Base-by-base conservation (phyloP, 208 protist genomes). In the Crithidia bombi region DNA sequence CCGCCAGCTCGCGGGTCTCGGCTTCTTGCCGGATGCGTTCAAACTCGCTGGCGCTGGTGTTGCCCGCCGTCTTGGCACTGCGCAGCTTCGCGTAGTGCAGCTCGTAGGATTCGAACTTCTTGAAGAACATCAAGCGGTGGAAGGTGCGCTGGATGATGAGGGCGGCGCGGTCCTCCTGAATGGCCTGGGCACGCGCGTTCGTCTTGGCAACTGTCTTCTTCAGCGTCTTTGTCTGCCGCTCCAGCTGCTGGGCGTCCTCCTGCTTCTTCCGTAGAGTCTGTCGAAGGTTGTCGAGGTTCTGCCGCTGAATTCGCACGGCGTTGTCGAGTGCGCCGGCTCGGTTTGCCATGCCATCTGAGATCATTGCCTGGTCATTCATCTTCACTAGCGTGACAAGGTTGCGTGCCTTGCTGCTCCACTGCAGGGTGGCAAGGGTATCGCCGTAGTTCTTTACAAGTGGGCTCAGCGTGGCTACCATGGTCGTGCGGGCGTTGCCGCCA, bases 401-500 rank as follows among this genome's bases (percentile, higher is more conserved):
- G 44, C 91, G 86, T 2, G 91, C 91, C 78, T 91, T 96, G 77
- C 88, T 94, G 72, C 86, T 92, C 89, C 91, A 96, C 80, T 93
- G 88, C 64, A 98, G 81, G 14, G 95, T 97, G 14, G 89, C 85
- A 32, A 93, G 78, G 32, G 91, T 96, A 67, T 95, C 89, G 54
- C 73, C 84, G 78, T 93, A 93, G 86, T 96, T 94, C 75, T 93
- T 93, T 26, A 90, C 91, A 28, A 92, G 78, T 21, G 93, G 93
- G 63, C 85, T 91, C n/a, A 97, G 65, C 39, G 93, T 95, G 14
- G 90, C 91, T 38, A 97, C 85, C 87, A 97, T 97, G 15, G 89
- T 94, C 36, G 93, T 97, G 41, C 89, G 88, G 17, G 91, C 89
- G 70, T 97, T 97, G 39, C 93, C 93, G 43, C 91, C 93, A 71